These are phyloP conservation scores for Elsinoe arachidis DNA, from an alignment of 2,329 filamentous ascomycete genomes.

Conservation along the genomic window DNA sequence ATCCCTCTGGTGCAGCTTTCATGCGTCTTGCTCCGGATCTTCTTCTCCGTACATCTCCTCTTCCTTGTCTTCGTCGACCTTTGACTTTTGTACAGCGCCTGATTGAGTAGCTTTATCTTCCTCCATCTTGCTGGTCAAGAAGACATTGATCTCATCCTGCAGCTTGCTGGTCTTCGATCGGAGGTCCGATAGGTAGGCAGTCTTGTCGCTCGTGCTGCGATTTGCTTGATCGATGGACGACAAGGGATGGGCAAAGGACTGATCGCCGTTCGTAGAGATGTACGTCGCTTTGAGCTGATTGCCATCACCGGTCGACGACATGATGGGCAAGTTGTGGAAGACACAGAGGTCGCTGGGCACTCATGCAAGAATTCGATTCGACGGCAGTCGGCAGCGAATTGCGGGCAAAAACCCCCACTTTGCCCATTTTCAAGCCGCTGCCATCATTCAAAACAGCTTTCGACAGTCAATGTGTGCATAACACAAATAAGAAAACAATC, in stretches of 20 bases:
- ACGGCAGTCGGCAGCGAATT: not conserved
- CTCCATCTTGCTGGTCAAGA: conserved; percentile 66
- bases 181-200: conserved; percentile 51
- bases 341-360: not conserved
- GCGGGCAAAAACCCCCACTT: too few relatives aligned
- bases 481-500: too few relatives aligned
- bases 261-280: conserved; percentile 19
- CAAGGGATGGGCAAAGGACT: conserved; percentile 21
- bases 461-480: too few relatives aligned
- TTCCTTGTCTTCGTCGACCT: conserved; percentile 31
- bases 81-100: conserved; percentile 18
- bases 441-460: too few relatives aligned
- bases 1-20: not conserved
- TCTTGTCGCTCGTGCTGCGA: conserved; percentile 42
- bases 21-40: conserved; percentile 49
- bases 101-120: conserved; percentile 53
- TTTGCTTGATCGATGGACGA: conserved; percentile 17
- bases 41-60: conserved; percentile 85
- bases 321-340: not conserved
- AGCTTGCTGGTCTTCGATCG: conserved; percentile 48
- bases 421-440: too few relatives aligned
- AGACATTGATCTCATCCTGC: conserved; percentile 61
- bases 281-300: conserved; percentile 22
- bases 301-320: not conserved
- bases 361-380: not conserved